Evolutionary conservation across 352 stramenopile species (phyloP).

Genomic region (Phytophthora megakarya): DNA sequence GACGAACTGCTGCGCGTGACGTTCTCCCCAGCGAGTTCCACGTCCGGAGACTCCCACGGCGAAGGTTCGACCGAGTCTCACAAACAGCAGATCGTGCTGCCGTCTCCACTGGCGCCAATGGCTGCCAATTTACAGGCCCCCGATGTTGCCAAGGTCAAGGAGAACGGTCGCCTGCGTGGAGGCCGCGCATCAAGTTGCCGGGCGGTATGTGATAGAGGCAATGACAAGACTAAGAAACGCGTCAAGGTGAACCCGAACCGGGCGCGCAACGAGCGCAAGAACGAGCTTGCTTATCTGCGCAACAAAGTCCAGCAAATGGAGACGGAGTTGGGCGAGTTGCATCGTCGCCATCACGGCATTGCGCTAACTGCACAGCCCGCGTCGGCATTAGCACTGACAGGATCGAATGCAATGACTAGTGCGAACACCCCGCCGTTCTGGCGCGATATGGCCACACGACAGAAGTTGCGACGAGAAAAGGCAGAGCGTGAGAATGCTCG

Average conservation of each 20-base stretch:
- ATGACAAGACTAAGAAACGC: constrained; percentile 16
- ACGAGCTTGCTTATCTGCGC: constrained; percentile 60
- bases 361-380: constrained; percentile 4
- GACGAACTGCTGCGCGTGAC: constrained; percentile 23
- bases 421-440: constrained; percentile 35
- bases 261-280: constrained; percentile 49
- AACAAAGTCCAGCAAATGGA: constrained; percentile 54
- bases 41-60: neutral
- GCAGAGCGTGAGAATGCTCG: constrained; percentile 55
- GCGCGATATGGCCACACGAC: constrained; percentile 43
- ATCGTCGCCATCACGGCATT: constrained; percentile 11
- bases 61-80: constrained; percentile 1
- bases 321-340: constrained; percentile 31
- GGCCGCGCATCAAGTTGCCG: constrained; percentile 7
- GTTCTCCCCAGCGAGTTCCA: constrained; percentile 13
- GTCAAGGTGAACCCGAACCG: constrained; percentile 47
- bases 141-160: constrained; percentile 22
- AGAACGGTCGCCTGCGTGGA: constrained; percentile 22
- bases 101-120: constrained; percentile 21
- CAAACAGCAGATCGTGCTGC: constrained; percentile 6
- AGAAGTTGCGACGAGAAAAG: constrained; percentile 42
- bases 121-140: constrained; percentile 8
- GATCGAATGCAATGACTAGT: neutral
- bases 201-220: neutral
- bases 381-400: constrained; percentile 1